These are phyloP conservation scores for Arabidopsis suecica DNA, from an alignment of 345 rosid species.

Conservation along the genomic window DNA sequence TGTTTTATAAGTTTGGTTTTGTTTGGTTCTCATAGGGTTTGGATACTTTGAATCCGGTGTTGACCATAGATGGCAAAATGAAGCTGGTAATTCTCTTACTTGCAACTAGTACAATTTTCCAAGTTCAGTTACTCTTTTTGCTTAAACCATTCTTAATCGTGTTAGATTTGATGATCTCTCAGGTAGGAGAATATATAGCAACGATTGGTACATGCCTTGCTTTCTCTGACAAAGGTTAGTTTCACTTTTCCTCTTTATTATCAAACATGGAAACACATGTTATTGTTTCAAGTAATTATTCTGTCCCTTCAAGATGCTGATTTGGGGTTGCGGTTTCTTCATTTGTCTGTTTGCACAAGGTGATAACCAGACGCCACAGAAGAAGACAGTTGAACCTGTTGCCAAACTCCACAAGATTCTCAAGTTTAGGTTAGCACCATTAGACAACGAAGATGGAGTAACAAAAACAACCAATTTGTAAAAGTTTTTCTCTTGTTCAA, in stretches of 20 bases:
- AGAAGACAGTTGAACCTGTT: slow-evolving; percentile 61
- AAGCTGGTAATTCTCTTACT: slow-evolving; percentile 53
- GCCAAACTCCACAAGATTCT: slow-evolving; percentile 63
- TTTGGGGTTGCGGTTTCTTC: not conserved
- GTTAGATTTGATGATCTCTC: not conserved
- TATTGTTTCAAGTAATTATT: not conserved
- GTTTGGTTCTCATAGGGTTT: slow-evolving; percentile 49
- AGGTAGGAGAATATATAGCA: slow-evolving; percentile 67
- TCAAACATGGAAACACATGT: not conserved
- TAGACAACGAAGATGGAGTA: slow-evolving; percentile 50
- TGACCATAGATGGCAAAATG: slow-evolving; percentile 57
- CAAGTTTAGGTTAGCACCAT: slow-evolving; percentile 52
- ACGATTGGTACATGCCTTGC: slow-evolving; percentile 69
- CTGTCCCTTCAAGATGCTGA: not conserved
- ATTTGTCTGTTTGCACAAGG: slow-evolving; percentile 37
- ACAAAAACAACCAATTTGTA: not conserved
- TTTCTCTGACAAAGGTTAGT: slow-evolving; percentile 55
- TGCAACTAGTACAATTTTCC: not conserved
- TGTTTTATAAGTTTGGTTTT: not conserved
- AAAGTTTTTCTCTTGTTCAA: not conserved
- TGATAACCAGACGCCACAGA: slow-evolving; percentile 52
- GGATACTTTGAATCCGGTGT: slow-evolving; percentile 59
- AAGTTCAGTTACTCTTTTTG: not conserved
- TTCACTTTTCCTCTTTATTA: not conserved
- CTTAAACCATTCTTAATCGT: not conserved